Evolutionary conservation across 306 rosid genomes (phyloP).

Genomic region (Glycine soja): DNA sequence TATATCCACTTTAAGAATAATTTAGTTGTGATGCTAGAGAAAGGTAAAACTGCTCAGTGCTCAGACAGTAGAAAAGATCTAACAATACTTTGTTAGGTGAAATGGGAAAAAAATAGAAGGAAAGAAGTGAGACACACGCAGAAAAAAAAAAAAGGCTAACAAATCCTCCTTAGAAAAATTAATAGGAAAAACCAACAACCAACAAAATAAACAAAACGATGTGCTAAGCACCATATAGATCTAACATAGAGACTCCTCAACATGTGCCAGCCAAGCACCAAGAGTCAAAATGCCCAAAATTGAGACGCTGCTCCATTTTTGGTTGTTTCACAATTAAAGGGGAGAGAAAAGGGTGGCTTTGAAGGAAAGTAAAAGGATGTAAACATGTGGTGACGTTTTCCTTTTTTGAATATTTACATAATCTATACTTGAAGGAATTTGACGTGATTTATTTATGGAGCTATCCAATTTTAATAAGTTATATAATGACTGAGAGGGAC

Average conservation of each 20-base stretch:
- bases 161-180: slow-evolving; percentile 1
- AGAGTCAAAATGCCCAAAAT: neutral
- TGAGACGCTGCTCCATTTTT: slow-evolving; percentile 11
- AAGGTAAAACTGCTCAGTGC: slow-evolving; percentile 1
- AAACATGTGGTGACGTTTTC: slow-evolving; percentile 12
- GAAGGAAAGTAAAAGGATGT: slow-evolving; percentile 12
- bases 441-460: neutral
- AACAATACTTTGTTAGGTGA: neutral
- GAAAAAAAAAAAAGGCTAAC: no score
- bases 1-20: slow-evolving; percentile 6
- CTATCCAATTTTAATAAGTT: neutral
- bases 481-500: neutral
- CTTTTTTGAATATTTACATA: slow-evolving; percentile 29
- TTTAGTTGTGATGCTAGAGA: slow-evolving; percentile 16
- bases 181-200: slow-evolving; percentile 11
- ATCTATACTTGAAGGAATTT: slow-evolving; percentile 9
- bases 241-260: neutral
- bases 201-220: neutral
- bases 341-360: neutral
- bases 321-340: neutral
- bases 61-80: slow-evolving; percentile 12
- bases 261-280: neutral
- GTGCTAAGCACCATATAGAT: no score
- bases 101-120: neutral
- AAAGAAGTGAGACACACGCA: neutral